Evolutionary conservation across 2,329 filamentous ascomycete species (phyloP).

Genomic region (Botrytis pseudocinerea): DNA sequence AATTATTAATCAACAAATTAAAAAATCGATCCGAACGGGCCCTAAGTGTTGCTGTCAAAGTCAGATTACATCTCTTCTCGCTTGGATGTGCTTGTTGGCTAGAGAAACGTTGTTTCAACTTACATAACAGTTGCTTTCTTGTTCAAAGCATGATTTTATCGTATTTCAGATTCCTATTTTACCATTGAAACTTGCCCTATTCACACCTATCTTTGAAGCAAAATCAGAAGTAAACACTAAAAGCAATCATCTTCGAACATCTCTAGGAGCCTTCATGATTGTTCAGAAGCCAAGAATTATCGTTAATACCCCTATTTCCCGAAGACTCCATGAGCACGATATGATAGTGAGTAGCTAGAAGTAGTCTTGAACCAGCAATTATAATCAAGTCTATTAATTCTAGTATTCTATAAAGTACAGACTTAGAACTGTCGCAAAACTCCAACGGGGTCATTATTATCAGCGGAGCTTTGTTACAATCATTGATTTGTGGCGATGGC

Average conservation of each 20-base stretch:
- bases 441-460: not conserved
- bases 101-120: fast-evolving
- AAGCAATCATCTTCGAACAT: not conserved
- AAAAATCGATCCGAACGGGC: too few relatives aligned
- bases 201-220: not conserved
- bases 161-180: not conserved
- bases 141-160: not conserved
- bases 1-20: too few relatives aligned
- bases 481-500: not conserved
- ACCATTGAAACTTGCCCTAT: not conserved
- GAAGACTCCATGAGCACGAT: not conserved
- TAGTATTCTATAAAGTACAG: not conserved
- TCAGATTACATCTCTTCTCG: not conserved
- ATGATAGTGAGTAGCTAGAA: too few relatives aligned
- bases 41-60: not conserved
- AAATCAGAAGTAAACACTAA: not conserved
- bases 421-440: not conserved
- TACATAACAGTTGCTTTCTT: not conserved
- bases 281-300: not conserved
- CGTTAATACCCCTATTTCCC: not conserved
- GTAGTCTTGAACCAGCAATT: not conserved
- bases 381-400: not conserved
- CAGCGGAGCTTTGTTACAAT: not conserved
- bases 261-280: not conserved
- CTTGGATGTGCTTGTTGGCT: not conserved